Base-by-base conservation (phyloP, 192 early-diverging fungal species). In the Globomyces pollinis-pini region DNA sequence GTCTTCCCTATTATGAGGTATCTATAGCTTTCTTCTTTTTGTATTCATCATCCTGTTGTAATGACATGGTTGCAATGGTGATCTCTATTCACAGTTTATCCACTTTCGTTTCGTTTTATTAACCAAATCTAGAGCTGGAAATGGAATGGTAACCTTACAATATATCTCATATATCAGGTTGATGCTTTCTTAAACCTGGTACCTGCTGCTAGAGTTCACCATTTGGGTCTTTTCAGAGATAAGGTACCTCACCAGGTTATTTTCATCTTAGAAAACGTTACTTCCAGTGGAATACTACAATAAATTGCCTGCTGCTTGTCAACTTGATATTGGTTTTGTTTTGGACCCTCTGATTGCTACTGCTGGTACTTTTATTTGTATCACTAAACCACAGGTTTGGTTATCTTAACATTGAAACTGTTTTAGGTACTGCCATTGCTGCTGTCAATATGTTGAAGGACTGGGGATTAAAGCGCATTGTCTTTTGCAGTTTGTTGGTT, bases 261-360 rank as follows among this genome's bases (percentile, higher is more conserved):
- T 28, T 42, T 60, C 12, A 39, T 35, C 18, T 2, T 43, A 83
- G 74, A 54, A 80, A 3, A 86, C 88, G 1, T 73, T 91, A 35
- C 80, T 84, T 60, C 91, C 91, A 4, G 88, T 93, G n/a, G 91
- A 93, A 66, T 93, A 93, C 70, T 93, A 90, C 74, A 93, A 93
- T 68, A 93, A 91, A 65, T 72, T 93, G 23, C 91, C 91, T 4
- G 58, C 66, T n/a, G 58, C 67, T 7, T 84, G 85, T 50, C 73
- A 75, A 18, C 74, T 86, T 7, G 83, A 89, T 54, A 56, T 81
- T 38, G 87, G 87, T 41, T 65, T 88, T 52, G 73, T 91, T 26
- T 55, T 93, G 1, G 91, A 93, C 63, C 91, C 91, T 5, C 84
- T 91, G 73, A 73, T 91, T 30, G 91, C 89, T 9, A 93, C 90